Base-by-base conservation (phyloP, 768 basidiomycete genomes). In the Auricularia sp. region DNA sequence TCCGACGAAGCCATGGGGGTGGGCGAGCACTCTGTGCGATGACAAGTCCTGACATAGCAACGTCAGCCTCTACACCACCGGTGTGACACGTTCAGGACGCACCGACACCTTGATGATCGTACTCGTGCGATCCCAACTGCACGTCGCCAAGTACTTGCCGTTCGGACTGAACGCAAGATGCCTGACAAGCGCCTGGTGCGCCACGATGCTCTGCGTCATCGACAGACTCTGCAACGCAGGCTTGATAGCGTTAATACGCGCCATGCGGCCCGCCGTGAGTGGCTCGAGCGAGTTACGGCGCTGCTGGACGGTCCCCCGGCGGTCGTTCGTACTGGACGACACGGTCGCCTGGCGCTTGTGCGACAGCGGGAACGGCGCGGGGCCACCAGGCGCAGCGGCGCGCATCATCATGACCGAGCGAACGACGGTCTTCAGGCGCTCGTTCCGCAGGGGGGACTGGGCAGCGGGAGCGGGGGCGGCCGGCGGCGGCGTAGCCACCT, bases 131-230 rank as follows among this genome's bases (percentile, higher is more conserved):
- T 88, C 87, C 87, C 87, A 90, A 69, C 87, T 87, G 35, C 87
- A 87, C 3, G 88, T 90, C 3, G 87, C 89, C 68, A 91, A 71
- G 70, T 82, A 88, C 70, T 80, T 84, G 21, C 89, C 89, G 72
- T 89, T 83, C 1, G 87, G 88, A 1, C 87, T 88, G 74, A 90
- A 91, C 71, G 89, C 84, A 70, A 91, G 71, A 72, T 89, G 86
- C 62, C 85, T 73, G 18, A 91, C 88, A 35, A 89, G 80, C 6
- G 85, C 87, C 62, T 78, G 75, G 72, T 90, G 89, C 4, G 84
- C 84, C 10, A 80, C 80, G 23, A 88, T 72, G 66, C 84, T 86
- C 69, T 88, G 82, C 0, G 83, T 84, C 8, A 81, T 72, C 63
- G 80, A 77, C 67, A 90, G 70, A 54, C 75, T 77, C 65, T 77